Conservation (phyloP, 2,329 filamentous ascomycete genomes). For the Arthrobotrys pseudoclavata region DNA sequence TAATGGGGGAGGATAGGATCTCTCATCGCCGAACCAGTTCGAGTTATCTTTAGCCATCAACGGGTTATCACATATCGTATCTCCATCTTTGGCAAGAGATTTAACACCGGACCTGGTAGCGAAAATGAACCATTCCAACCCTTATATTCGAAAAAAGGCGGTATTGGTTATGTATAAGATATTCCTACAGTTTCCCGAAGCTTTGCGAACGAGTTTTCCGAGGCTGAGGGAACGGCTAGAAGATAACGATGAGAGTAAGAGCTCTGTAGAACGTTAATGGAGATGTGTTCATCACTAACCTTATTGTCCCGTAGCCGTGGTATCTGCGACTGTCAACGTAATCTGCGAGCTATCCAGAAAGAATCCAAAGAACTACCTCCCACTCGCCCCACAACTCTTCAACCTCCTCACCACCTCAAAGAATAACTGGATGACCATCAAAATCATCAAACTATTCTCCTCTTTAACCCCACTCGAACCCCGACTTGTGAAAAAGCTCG, state of each 20-base stretch:
- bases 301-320: constrained; percentile 72
- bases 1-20: constrained; percentile 69
- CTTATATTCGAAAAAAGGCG: constrained; percentile 92
- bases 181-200: constrained; percentile 96
- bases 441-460: constrained; percentile 98
- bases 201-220: constrained; percentile 90
- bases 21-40: constrained; percentile 78
- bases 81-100: constrained; percentile 89
- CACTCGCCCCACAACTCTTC: constrained; percentile 89
- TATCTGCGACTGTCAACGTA: constrained; percentile 95
- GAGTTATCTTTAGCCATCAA: constrained; percentile 87
- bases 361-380: constrained; percentile 91
- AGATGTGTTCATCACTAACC: background rate
- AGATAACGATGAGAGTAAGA: constrained; percentile 83
- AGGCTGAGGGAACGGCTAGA: constrained; percentile 95
- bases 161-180: constrained; percentile 93
- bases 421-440: constrained; percentile 99
- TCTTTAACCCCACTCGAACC: constrained; percentile 93
- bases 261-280: constrained; percentile 70
- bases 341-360: constrained; percentile 96
- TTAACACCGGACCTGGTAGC: constrained; percentile 88
- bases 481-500: constrained; percentile 87
- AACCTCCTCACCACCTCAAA: constrained; percentile 90
- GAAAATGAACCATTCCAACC: constrained; percentile 85
- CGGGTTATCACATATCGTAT: constrained; percentile 94